Conservation (phyloP, 371 early-diverging fungal genomes). For the Rhizomucor miehei region DNA sequence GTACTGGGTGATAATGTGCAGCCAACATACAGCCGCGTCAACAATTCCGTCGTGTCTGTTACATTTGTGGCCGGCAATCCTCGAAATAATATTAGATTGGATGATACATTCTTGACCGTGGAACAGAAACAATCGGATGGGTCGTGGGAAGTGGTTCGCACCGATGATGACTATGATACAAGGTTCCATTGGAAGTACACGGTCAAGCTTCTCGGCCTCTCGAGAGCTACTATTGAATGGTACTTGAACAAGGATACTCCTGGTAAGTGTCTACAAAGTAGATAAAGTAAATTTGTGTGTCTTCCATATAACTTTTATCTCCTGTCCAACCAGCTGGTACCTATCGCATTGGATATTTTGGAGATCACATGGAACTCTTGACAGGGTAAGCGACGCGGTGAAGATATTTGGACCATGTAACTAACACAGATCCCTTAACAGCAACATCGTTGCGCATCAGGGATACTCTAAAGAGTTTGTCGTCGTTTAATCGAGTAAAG, state of each 20-base stretch:
- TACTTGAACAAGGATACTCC: constrained; percentile 14
- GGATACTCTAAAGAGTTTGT: background rate
- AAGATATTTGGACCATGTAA: too few relatives aligned
- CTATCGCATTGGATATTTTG: constrained; percentile 38
- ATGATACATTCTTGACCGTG: constrained; percentile 49
- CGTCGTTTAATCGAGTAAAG: background rate
- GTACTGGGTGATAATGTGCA: constrained; percentile 29
- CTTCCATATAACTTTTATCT: too few relatives aligned
- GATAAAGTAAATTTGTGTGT: too few relatives aligned
- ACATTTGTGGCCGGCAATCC: constrained; percentile 61
- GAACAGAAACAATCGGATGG: constrained; percentile 31
- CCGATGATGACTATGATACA: constrained; percentile 49
- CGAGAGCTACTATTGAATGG: constrained; percentile 40
- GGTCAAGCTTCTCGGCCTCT: constrained; percentile 26
- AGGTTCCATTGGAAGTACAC: constrained; percentile 36
- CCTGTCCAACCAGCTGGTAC: too few relatives aligned
- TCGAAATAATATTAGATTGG: constrained; percentile 40
- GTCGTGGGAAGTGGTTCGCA: constrained; percentile 36
- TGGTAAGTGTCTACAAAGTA: constrained; percentile 17
- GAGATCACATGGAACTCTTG: constrained; percentile 24
- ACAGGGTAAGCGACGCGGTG: constrained; percentile 31
- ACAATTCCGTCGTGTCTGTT: constrained; percentile 25
- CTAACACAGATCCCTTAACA: background rate
- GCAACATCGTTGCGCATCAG: background rate
- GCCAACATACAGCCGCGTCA: constrained; percentile 12